Base-by-base conservation (phyloP, 192 early-diverging fungal genomes). In the Podila verticillata region DNA sequence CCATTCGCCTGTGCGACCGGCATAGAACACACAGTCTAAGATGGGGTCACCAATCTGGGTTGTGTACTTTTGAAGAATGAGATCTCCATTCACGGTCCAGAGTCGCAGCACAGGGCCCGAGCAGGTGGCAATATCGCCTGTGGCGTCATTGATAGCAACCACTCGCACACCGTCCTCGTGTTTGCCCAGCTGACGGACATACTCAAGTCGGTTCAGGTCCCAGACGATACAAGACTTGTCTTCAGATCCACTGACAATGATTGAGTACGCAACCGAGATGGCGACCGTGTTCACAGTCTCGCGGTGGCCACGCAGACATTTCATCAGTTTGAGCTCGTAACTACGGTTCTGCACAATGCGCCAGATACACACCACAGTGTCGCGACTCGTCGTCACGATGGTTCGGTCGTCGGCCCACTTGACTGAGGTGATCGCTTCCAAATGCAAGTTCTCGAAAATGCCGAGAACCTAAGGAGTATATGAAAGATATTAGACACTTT, bases 101-200 rank as follows among this genome's bases (percentile, higher is more conserved):
- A 92, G 70, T n/a, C 86, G 73, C 30, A 92, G 65, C n/a, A 82
- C 67, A 26, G 85, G 75, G 17, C 85, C 85, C 49, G 87, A 90
- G 30, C 90, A 91, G 3, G 89, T 89, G 15, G 84, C 83, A 75
- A 92, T 92, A 67, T 92, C 90, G 20, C 90, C 90, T 78, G 89
- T 91, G 1, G 85, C 83, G 47, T 92, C 89, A 68, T 90, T 89
- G 20, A 92, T 83, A 1, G 81, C 66, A 24, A 89, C 84, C 35
- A 87, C 65, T 1, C 85, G 73, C 19, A 92, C 77, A 30, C 82
- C 82, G 59, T 75, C 75, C 54, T 90, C 87, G 54, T 91, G 86
- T n/a, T 82, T 75, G 20, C 67, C 65, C 1, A 92, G 59, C 20
- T 87, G 85, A n/a, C 87, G 82, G 30, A 92, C 89, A 68, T 90